These are phyloP conservation scores for Globisporangium carolinianum DNA, from an alignment of 352 stramenopile species.

Conservation along the genomic window DNA sequence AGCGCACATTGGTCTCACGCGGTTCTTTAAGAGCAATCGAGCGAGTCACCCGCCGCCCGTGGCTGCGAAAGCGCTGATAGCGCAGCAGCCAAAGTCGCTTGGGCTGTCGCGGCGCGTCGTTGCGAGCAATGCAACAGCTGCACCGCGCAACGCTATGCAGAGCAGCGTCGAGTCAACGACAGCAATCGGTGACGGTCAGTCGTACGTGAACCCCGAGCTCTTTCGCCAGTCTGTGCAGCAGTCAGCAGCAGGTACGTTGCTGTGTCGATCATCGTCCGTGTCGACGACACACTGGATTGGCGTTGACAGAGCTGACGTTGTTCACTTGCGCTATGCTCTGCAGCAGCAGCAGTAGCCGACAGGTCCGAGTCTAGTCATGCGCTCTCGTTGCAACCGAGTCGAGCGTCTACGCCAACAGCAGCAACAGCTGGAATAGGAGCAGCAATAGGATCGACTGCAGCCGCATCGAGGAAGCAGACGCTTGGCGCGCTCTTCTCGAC, in stretches of 20 bases:
- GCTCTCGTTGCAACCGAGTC: background rate
- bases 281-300: too few species aligned
- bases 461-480: conserved; percentile 31
- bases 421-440: background rate
- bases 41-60: conserved; percentile 19
- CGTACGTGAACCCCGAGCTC: conserved; percentile 69
- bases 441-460: background rate
- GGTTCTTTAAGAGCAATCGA: conserved; percentile 82
- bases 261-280: background rate
- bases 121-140: conserved; percentile 4
- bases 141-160: conserved; percentile 4
- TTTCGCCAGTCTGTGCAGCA: conserved; percentile 21
- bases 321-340: too few species aligned
- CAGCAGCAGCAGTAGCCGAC: background rate
- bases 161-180: conserved; percentile 7
- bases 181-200: conserved; percentile 74
- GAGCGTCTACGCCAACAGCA: background rate
- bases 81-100: conserved; percentile 28
- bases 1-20: conserved; percentile 72
- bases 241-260: conserved; percentile 15
- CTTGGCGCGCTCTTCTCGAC: conserved; percentile 51
- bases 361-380: too few species aligned
- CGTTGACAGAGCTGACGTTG: too few species aligned
- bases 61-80: conserved; percentile 13
- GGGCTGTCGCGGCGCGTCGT: conserved; percentile 25